These are phyloP conservation scores for Cucurbitaria berberidis DNA, from an alignment of 2,329 filamentous ascomycete species.

Conservation along the genomic window DNA sequence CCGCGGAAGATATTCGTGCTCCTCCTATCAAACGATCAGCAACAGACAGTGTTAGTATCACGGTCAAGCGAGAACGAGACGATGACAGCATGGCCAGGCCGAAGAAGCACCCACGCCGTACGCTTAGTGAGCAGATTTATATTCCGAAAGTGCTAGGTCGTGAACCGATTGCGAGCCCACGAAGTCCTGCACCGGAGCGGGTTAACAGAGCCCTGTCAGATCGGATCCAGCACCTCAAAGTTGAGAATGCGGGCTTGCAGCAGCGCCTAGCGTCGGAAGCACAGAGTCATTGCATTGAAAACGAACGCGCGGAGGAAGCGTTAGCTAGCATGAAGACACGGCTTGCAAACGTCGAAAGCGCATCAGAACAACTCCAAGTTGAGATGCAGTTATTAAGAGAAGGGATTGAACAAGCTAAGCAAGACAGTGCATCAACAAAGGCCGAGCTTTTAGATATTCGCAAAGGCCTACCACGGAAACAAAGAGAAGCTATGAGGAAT, in stretches of 20 bases:
- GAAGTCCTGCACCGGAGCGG: conserved; percentile 26
- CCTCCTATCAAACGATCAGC: conserved; percentile 28
- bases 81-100: conserved; percentile 23
- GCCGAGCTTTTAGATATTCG: conserved; percentile 11
- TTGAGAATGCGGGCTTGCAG: conserved; percentile 20
- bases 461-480: conserved; percentile 8
- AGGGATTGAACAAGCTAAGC: conserved; percentile 14
- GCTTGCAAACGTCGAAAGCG: conserved; percentile 7
- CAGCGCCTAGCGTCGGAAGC: conserved; percentile 16
- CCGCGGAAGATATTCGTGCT: conserved; percentile 10
- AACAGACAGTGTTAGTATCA: conserved; percentile 24
- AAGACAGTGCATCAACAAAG: conserved; percentile 12
- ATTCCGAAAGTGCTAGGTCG: conserved; percentile 18
- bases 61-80: conserved; percentile 35
- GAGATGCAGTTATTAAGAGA: conserved; percentile 12
- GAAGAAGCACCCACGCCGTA: conserved; percentile 27
- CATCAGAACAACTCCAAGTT: neutral
- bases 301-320: conserved; percentile 10
- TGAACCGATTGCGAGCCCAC: conserved; percentile 18
- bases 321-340: conserved; percentile 19
- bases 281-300: conserved; percentile 10
- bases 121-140: conserved; percentile 27
- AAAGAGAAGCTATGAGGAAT: conserved; percentile 11
- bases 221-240: conserved; percentile 27
- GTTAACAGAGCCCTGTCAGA: conserved; percentile 25